Evolutionary conservation across 768 basidiomycete genomes (phyloP).

Genomic region (Mycena alexandri): DNA sequence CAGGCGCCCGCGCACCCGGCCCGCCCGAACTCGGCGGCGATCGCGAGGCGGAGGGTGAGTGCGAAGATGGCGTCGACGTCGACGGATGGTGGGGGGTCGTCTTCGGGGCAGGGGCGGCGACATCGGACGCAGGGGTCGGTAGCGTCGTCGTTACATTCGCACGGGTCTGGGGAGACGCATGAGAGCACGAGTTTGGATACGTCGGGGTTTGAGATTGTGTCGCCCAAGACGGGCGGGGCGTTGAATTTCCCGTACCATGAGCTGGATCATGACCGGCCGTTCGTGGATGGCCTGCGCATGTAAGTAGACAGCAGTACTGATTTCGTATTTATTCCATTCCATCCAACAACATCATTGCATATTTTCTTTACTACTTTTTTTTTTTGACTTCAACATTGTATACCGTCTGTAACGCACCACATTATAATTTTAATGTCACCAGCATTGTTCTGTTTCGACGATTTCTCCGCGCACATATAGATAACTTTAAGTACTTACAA

Average conservation of each 20-base stretch:
- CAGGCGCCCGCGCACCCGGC: constrained; percentile 34
- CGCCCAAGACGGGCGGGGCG: constrained; percentile 59
- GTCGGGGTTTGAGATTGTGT: constrained; percentile 77
- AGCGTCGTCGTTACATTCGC: constrained; percentile 53
- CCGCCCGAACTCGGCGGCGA: constrained; percentile 35
- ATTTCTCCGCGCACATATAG: no score
- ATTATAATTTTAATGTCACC: constrained; percentile 29
- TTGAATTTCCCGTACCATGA: constrained; percentile 71
- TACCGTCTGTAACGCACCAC: constrained; percentile 31
- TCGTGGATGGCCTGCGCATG: constrained; percentile 25
- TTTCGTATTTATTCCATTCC: constrained; percentile 31
- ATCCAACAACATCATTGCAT: not conserved
- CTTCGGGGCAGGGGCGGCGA: constrained; percentile 41
- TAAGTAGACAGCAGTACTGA: constrained; percentile 21
- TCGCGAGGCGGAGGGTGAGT: constrained; percentile 37
- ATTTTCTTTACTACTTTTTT: not conserved
- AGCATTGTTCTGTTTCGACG: constrained; percentile 14
- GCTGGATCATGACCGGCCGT: constrained; percentile 38
- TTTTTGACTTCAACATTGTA: constrained; percentile 27
- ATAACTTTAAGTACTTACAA: no score
- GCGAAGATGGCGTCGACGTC: constrained; percentile 52
- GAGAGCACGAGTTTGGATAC: constrained; percentile 66
- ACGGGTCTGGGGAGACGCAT: constrained; percentile 53
- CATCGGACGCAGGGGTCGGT: constrained; percentile 49
- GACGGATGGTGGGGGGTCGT: constrained; percentile 49